phyloP scores from a whole-genome alignment of 306 rosid genomes.

The Crataegus laevigata region DNA sequence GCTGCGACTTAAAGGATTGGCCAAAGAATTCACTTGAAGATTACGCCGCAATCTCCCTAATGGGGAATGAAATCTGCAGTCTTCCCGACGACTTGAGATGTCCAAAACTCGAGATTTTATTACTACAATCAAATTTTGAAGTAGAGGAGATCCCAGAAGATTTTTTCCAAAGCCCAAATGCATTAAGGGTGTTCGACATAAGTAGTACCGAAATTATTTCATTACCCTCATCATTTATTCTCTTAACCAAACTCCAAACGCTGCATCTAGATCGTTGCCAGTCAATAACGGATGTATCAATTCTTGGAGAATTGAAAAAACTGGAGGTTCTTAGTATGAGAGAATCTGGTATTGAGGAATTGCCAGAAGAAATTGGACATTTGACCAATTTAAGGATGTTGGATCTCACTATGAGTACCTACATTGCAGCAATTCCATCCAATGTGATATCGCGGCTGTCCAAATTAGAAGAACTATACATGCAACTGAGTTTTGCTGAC shows the following conservation, averaged over 20 bases:
- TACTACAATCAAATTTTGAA: not conserved
- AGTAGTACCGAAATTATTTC: not conserved
- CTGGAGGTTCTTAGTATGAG: conserved; percentile 1
- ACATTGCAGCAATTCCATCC: not conserved
- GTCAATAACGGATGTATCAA: not conserved
- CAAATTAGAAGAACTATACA: not conserved
- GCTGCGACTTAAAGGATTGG: not conserved
- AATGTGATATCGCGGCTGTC: not conserved
- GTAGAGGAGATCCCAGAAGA: not conserved
- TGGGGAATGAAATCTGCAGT: not conserved
- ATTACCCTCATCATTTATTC: not conserved
- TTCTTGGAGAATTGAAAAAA: not conserved
- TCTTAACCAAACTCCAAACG: not conserved
- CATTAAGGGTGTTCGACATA: not conserved
- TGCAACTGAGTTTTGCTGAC: not conserved
- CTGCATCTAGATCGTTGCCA: not conserved
- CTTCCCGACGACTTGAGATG: not conserved
- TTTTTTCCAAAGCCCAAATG: not conserved
- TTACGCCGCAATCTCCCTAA: conserved; percentile 1
- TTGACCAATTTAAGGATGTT: not conserved
- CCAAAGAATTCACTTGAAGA: not conserved
- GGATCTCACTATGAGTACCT: not conserved
- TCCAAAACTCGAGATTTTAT: conserved; percentile 10
- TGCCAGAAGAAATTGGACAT: not conserved
- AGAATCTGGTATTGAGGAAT: not conserved